Conservation (phyloP, 352 stramenopile genomes). For the Phytophthora podocarpi region DNA sequence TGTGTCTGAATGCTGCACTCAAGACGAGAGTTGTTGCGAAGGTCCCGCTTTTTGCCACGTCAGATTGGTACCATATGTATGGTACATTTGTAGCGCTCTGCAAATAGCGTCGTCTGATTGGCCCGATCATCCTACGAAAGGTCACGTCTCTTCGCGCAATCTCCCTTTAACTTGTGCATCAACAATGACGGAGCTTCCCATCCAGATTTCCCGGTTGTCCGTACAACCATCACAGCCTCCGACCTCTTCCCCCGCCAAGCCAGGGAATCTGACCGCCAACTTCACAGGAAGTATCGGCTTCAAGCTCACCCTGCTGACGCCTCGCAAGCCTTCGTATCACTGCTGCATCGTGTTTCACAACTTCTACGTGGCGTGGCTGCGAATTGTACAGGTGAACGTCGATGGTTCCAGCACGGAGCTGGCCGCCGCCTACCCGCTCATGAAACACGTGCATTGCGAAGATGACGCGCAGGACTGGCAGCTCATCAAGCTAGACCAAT, state of each 20-base stretch:
- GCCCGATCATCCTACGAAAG: slow-evolving; percentile 3
- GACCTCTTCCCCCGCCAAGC: not conserved
- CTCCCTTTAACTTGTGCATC: no score
- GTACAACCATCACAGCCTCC: slow-evolving; percentile 7
- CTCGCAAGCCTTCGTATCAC: slow-evolving; percentile 9
- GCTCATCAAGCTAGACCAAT: slow-evolving; percentile 55
- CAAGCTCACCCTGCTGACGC: slow-evolving; percentile 44
- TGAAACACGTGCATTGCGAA: slow-evolving; percentile 64
- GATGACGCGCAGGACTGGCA: slow-evolving; percentile 80
- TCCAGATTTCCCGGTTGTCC: slow-evolving; percentile 26
- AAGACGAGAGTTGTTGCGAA: no score
- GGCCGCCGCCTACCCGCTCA: slow-evolving; percentile 47
- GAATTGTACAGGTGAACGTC: slow-evolving; percentile 53
- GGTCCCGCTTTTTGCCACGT: no score
- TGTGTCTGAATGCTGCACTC: no score
- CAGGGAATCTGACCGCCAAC: slow-evolving; percentile 11
- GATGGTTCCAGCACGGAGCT: slow-evolving; percentile 52
- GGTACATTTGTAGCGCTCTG: slow-evolving; percentile 19
- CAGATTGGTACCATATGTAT: slow-evolving; percentile 2
- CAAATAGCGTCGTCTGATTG: slow-evolving; percentile 26
- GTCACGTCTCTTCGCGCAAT: slow-evolving; percentile 26
- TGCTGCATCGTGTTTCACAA: slow-evolving; percentile 66
- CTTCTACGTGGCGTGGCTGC: slow-evolving; percentile 64
- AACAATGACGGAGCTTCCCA: slow-evolving; percentile 37
- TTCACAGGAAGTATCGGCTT: slow-evolving; percentile 44